phyloP scores from a whole-genome alignment of 1,139 yeast genomes.

The Keqinozyma sinolaborantium region DNA sequence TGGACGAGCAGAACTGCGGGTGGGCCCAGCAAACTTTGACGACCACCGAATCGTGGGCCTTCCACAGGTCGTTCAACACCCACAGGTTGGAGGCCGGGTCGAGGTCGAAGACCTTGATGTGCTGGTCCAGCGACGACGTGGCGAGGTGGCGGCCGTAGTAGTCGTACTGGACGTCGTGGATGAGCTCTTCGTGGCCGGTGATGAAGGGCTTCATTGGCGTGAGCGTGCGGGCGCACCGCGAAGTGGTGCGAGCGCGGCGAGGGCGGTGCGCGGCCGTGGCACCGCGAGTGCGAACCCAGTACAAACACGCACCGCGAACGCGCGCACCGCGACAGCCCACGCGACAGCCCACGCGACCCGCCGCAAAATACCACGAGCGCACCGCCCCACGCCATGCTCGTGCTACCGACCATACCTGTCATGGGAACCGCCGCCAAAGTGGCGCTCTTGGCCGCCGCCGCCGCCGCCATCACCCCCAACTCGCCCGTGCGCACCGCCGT shows the following conservation, averaged over 20 bases:
- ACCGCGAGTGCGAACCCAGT: no score
- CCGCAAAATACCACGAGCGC: no score
- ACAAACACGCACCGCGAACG: no score
- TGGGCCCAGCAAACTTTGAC: conserved; percentile 88
- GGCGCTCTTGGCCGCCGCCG: conserved; percentile 15
- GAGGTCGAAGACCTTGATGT: conserved; percentile 78
- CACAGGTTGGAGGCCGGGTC: conserved; percentile 58
- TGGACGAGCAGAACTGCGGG: conserved; percentile 81
- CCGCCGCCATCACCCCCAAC: conserved; percentile 22
- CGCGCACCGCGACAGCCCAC: no score
- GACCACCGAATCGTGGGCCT: conserved; percentile 89
- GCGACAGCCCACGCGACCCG: no score
- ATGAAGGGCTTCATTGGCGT: conserved; percentile 59
- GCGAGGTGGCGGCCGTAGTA: conserved; percentile 89
- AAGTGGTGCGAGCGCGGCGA: no score
- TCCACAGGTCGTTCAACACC: conserved; percentile 85
- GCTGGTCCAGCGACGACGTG: conserved; percentile 91
- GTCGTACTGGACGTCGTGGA: conserved; percentile 85
- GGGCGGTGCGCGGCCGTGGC: no score
- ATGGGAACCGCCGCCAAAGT: conserved; percentile 9
- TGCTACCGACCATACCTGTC: no score
- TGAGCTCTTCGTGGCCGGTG: conserved; percentile 88
- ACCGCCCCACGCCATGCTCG: no score
- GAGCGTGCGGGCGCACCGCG: no score
- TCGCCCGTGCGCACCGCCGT: conserved; percentile 47